Percentiles rank a stretch among this genome's conserved stretches.
Evolutionary conservation across 2,329 filamentous ascomycete genomes (phyloP).

Genomic region (Parastagonospora nodorum): DNA sequence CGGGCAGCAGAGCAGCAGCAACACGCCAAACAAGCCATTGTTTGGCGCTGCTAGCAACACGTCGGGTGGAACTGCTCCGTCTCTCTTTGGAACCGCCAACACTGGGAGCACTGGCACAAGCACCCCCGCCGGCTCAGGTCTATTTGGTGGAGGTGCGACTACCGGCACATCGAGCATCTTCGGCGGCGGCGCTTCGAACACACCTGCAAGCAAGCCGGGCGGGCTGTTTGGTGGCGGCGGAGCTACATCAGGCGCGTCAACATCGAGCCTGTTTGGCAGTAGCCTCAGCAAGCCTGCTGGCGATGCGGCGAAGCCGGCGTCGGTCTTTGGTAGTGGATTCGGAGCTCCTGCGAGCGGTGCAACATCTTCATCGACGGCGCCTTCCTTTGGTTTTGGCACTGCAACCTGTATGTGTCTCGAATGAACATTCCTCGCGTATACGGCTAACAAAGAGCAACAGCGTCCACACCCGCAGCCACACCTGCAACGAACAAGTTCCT

Average conservation of each 20-base stretch:
- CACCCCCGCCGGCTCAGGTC: conserved; percentile 17
- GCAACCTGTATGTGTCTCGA: conserved; percentile 12
- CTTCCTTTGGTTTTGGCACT: conserved; percentile 17
- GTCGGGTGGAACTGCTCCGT: conserved; percentile 27
- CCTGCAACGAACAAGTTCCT: conserved; percentile 43
- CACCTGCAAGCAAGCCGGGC: conserved; percentile 35
- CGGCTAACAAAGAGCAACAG: conserved; percentile 16
- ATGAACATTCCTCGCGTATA: not conserved
- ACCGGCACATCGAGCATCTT: conserved; percentile 28
- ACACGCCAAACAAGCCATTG: conserved; percentile 37
- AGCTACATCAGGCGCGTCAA: conserved; percentile 27
- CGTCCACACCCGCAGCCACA: conserved; percentile 37
- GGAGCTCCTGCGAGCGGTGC: conserved; percentile 18
- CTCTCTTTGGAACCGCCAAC: conserved; percentile 34
- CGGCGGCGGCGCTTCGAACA: conserved; percentile 30
- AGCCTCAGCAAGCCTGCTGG: conserved; percentile 29
- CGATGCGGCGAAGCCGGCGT: conserved; percentile 8
- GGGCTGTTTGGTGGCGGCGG: conserved; percentile 33
- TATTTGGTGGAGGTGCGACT: conserved; percentile 19
- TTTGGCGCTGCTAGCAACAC: conserved; percentile 32
- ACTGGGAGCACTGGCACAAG: conserved; percentile 19
- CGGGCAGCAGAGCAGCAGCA: conserved; percentile 28
- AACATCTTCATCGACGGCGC: conserved; percentile 14
- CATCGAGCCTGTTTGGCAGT: conserved; percentile 21
- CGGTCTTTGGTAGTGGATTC: conserved; percentile 10